Evolutionary conservation across 768 basidiomycete species (phyloP).

Genomic region (Russula sp.): DNA sequence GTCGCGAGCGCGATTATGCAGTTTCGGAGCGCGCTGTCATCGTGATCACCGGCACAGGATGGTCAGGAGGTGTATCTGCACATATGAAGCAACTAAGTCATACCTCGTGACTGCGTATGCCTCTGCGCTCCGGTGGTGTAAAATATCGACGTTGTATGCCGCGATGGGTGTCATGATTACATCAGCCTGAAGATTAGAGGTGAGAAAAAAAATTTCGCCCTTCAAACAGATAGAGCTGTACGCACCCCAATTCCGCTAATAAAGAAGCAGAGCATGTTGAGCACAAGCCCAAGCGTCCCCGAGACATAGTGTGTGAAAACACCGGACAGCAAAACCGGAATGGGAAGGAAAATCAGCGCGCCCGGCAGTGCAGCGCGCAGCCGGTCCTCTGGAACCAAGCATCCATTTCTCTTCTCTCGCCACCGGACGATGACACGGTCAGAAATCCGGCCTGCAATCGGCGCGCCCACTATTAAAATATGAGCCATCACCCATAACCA

Average conservation of each 20-base stretch:
- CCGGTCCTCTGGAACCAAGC: conserved; percentile 69
- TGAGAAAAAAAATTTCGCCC: background rate
- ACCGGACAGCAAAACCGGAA: conserved; percentile 50
- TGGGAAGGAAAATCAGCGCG: conserved; percentile 48
- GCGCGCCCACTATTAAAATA: conserved; percentile 50
- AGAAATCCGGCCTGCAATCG: conserved; percentile 56
- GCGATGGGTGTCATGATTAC: conserved; percentile 52
- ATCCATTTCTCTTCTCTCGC: conserved; percentile 48
- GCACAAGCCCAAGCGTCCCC: conserved; percentile 48
- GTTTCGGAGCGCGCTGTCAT: conserved; percentile 47
- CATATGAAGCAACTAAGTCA: conserved; percentile 30
- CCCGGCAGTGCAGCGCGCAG: conserved; percentile 52
- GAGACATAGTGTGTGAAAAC: conserved; percentile 50
- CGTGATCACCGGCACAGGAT: background rate
- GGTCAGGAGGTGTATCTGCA: background rate
- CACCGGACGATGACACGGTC: conserved; percentile 52
- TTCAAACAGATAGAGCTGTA: background rate
- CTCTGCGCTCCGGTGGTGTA: conserved; percentile 62
- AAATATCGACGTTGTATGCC: conserved; percentile 58
- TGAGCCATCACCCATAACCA: background rate
- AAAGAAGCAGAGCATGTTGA: conserved; percentile 57
- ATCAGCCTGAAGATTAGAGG: conserved; percentile 45
- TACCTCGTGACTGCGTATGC: conserved; percentile 56
- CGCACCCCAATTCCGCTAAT: conserved; percentile 62
- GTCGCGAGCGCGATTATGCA: conserved; percentile 45